phyloP scores from a whole-genome alignment of 2,329 filamentous ascomycete genomes.

The Alternaria solani region DNA sequence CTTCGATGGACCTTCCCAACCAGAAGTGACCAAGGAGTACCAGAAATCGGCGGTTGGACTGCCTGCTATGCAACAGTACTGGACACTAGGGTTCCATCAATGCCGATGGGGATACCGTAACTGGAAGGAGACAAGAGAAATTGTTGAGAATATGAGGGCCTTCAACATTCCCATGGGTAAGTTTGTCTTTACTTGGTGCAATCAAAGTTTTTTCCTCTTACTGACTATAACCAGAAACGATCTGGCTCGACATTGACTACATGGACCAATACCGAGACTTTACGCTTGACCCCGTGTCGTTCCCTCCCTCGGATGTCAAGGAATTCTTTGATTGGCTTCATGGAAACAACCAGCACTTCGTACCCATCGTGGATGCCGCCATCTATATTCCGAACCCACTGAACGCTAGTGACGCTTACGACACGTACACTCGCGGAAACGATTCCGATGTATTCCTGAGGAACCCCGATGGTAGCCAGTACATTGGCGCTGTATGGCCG shows the following conservation, averaged over 20 bases:
- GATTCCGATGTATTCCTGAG: conserved; percentile 60
- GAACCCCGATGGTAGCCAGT: conserved; percentile 63
- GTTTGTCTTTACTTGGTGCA: background rate
- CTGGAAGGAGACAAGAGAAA: conserved; percentile 70
- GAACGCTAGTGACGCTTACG: conserved; percentile 69
- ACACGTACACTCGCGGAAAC: conserved; percentile 60
- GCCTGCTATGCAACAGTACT: conserved; percentile 82
- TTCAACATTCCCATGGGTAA: conserved; percentile 63
- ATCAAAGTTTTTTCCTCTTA: background rate
- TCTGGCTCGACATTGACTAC: conserved; percentile 58
- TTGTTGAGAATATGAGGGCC: conserved; percentile 61
- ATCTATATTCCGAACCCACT: conserved; percentile 76
- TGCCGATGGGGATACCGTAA: conserved; percentile 84
- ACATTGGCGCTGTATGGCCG: conserved; percentile 65
- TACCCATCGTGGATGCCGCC: conserved; percentile 68
- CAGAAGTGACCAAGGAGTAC: conserved; percentile 75
- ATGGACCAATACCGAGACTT: conserved; percentile 63
- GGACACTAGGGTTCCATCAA: conserved; percentile 82
- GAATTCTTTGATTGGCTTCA: conserved; percentile 64
- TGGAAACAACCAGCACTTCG: conserved; percentile 63
- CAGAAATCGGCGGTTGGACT: conserved; percentile 71
- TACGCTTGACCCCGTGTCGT: conserved; percentile 63
- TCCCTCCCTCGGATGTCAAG: conserved; percentile 58
- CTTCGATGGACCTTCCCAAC: conserved; percentile 74
- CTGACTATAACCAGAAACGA: conserved; percentile 34